Percentiles rank a stretch among this genome's conserved stretches.
These are phyloP conservation scores for Ilyonectria robusta DNA, from an alignment of 2,329 filamentous ascomycete genomes.

Conservation along the genomic window DNA sequence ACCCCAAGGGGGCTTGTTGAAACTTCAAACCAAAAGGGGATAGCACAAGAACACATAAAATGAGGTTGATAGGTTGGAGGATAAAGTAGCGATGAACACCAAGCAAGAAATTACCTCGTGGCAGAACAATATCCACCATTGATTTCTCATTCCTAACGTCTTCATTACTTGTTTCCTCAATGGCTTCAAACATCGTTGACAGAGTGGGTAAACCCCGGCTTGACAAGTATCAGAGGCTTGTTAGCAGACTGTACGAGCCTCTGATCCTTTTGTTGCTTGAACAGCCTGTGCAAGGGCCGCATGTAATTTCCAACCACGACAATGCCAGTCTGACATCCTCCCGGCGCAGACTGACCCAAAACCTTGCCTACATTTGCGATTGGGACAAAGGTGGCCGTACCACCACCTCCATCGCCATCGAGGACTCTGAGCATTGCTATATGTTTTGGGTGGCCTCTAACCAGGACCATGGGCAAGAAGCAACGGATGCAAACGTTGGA, in stretches of 20 bases:
- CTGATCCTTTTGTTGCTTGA: slow-evolving; percentile 37
- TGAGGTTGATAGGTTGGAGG: too few relatives aligned
- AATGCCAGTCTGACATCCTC: slow-evolving; percentile 14
- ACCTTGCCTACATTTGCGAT: slow-evolving; percentile 62
- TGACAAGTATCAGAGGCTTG: slow-evolving; percentile 26
- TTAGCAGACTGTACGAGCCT: slow-evolving; percentile 43
- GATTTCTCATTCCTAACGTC: too few relatives aligned
- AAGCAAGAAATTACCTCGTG: too few relatives aligned
- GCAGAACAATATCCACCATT: too few relatives aligned
- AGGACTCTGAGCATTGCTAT: slow-evolving; percentile 50
- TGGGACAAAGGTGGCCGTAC: slow-evolving; percentile 60
- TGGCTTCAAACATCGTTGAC: too few relatives aligned
- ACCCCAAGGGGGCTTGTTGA: too few relatives aligned
- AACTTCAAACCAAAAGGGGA: too few relatives aligned
- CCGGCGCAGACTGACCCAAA: slow-evolving; percentile 53
- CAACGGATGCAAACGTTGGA: slow-evolving; percentile 27
- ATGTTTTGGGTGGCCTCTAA: slow-evolving; percentile 63
- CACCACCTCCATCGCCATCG: slow-evolving; percentile 61
- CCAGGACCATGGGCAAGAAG: slow-evolving; percentile 31
- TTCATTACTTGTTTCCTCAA: too few relatives aligned
- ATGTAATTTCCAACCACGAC: slow-evolving; percentile 1
- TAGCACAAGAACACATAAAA: too few relatives aligned
- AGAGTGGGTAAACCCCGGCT: slow-evolving; percentile 36
- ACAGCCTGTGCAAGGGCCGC: slow-evolving; percentile 32
- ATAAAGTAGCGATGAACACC: too few relatives aligned